Evolutionary conservation across 2,329 filamentous ascomycete species (phyloP), one percentile per base, ranked within the genome.

Genomic region (Penicillium aurantiogriseum): DNA sequence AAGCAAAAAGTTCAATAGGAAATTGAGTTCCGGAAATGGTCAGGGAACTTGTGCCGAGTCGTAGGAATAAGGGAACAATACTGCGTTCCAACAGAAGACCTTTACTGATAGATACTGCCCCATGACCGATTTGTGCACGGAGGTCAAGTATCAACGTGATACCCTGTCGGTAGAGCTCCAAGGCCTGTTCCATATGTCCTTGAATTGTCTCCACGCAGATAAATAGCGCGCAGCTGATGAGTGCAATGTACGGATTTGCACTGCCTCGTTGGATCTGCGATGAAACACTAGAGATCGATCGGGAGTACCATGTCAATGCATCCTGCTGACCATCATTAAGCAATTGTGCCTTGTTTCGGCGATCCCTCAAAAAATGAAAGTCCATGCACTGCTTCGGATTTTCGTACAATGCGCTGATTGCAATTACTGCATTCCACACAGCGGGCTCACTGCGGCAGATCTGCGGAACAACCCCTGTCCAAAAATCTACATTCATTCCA

Each of bases 221-320:
- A n/a, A 70, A 73, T 5, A 74, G 53, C 0, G 71, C 60, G 39
- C 70, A 74, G 21, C 58, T 73, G 11, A 74, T 63, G 25, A 73
- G 56, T 11, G 67, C 67, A 38, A 71, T 57, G 19, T 69, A 68
- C 8, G 61, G 59, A 35, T 71, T 65, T 25, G 64, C 52, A 2
- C 23, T 53, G 2, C 66, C 65, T 13, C 60, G 56, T 35, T 63
- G 61, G 21, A 73, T 69, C 19, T 66, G 60, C 17, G 54, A 60
- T 9, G 63, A 67, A 33, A 73, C 49, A 4, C 56, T 51, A 29
- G 64, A 64, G 25, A 74, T 63, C 0, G 69, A 69, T n/a, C 71
- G 69, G 4, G 67, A 67, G 48, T 73, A 74, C 71, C 71, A 72
- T n/a, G 19, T 38, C 54, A 72, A 48, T 2, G 69, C 71, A 7